A percentile compares a stretch with the other conserved stretches of the same genome.
These are phyloP conservation scores for Backusella australiensis DNA, from an alignment of 192 early-diverging fungal species.

Conservation along the genomic window DNA sequence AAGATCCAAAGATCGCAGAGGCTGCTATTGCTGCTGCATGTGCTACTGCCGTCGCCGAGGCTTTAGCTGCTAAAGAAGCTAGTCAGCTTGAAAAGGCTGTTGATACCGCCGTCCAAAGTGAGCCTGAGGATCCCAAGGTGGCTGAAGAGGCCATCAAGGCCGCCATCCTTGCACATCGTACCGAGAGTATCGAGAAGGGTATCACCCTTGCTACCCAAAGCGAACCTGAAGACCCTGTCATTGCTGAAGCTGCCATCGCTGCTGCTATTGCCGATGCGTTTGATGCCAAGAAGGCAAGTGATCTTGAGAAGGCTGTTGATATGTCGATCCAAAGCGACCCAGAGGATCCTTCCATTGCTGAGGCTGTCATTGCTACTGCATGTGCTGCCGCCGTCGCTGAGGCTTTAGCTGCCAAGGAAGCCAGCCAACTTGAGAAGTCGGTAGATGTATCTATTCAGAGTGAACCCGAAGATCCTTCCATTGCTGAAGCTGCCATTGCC, in stretches of 20 bases:
- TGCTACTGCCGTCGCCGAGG: background rate
- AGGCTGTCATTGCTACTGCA: background rate
- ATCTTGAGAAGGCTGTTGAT: background rate
- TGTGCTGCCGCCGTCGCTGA: background rate
- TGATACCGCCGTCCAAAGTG: background rate
- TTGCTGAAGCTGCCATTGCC: background rate
- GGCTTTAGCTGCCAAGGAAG: slow-evolving; percentile 10
- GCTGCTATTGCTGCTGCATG: background rate
- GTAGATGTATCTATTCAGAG: background rate
- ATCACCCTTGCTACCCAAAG: background rate
- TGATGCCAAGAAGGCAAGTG: background rate
- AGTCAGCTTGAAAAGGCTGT: slow-evolving; percentile 16
- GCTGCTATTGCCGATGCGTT: slow-evolving; percentile 29
- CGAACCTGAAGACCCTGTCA: background rate
- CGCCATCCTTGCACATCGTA: background rate
- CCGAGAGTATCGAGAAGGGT: slow-evolving; percentile 4
- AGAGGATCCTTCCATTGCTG: background rate
- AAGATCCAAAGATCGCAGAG: background rate
- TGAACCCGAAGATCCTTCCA: background rate
- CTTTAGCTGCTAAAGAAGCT: slow-evolving; percentile 2
- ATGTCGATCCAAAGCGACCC: background rate
- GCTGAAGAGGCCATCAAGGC: background rate
- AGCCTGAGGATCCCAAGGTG: background rate
- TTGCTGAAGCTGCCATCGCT: slow-evolving; percentile 31
- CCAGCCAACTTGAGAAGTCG: slow-evolving; percentile 13